phyloP scores from a whole-genome alignment of 768 basidiomycete genomes.

The Tylopilus balloui region DNA sequence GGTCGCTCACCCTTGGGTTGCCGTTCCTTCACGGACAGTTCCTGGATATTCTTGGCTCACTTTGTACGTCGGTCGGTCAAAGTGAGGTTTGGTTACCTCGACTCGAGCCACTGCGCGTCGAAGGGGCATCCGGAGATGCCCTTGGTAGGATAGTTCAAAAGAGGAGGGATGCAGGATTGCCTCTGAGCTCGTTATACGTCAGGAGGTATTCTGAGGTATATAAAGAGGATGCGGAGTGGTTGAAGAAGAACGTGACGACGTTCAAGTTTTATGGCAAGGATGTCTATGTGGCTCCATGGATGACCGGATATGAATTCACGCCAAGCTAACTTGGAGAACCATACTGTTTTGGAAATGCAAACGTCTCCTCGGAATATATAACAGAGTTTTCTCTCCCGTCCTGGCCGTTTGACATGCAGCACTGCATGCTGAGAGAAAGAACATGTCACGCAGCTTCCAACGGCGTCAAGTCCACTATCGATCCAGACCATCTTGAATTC shows the following conservation, averaged over 20 bases:
- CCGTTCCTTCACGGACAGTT: constrained; percentile 28
- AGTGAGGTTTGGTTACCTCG: constrained; percentile 41
- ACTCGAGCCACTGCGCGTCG: constrained; percentile 46
- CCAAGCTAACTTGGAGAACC: too few species aligned
- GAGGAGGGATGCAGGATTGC: constrained; percentile 39
- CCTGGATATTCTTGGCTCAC: constrained; percentile 14
- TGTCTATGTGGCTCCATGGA: too few species aligned
- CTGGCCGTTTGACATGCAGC: too few species aligned
- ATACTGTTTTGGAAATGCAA: too few species aligned
- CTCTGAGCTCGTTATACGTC: constrained; percentile 44
- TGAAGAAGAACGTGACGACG: constrained; percentile 43
- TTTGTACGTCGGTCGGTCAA: background rate
- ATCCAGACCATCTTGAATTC: too few species aligned
- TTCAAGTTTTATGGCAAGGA: background rate
- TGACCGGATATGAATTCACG: too few species aligned
- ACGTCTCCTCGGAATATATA: too few species aligned
- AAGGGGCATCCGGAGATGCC: constrained; percentile 37
- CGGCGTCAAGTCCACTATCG: too few species aligned
- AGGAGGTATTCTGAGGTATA: constrained; percentile 41
- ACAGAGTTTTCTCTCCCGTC: too few species aligned
- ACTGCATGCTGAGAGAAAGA: too few species aligned
- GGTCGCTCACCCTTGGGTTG: constrained; percentile 38
- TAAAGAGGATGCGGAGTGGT: constrained; percentile 46
- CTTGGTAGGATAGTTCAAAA: constrained; percentile 45
- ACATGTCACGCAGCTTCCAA: too few species aligned